Base-by-base conservation (phyloP, 305 asterid genomes). In the Plantago coronopus region DNA sequence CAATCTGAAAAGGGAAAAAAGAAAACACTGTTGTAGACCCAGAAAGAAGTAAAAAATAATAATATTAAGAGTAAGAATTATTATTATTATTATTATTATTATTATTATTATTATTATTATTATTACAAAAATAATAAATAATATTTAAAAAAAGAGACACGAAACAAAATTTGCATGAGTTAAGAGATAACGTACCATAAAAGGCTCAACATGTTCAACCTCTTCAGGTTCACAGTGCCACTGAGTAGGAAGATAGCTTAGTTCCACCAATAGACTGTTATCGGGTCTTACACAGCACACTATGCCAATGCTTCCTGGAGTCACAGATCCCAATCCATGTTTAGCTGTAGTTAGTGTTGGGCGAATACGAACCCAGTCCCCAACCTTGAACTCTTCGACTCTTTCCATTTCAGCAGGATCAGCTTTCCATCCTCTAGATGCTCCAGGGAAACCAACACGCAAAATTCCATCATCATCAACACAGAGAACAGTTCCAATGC, bases 141-240 rank as follows among this genome's bases (percentile, higher is more conserved):
- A n/a, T n/a, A n/a, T n/a, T n/a, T n/a, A n/a, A n/a, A n/a, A 10
- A 46, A 54, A 25, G 61, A 65, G 40, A 59, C 6, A 40, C 20
- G 47, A 17, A 22, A 12, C 13, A 48, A 25, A 40, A n/a, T n/a
- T n/a, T n/a, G n/a, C n/a, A n/a, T n/a, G n/a, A n/a, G n/a, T n/a
- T 16, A 38, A 43, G 57, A 58, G 60, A 59, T 43, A 62, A 4
- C 86, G 78, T 72, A 91, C 98, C 87, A 86, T 85, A 70, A 93
- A 93, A 73, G 96, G 95, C 54, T 86, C 98, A 64, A 87, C 96
- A 37, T 82, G 85, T 76, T 93, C 98, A 64, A 87, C 96, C 78
- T 93, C 98, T 81, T 93, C 98, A 17, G 98, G 98, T 80, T 93
- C 98, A 72, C 96, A 89, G 70, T 84, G 98, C 98, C 98, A 93